Conservation (phyloP, 306 rosid species). For the Quercus ilex region DNA sequence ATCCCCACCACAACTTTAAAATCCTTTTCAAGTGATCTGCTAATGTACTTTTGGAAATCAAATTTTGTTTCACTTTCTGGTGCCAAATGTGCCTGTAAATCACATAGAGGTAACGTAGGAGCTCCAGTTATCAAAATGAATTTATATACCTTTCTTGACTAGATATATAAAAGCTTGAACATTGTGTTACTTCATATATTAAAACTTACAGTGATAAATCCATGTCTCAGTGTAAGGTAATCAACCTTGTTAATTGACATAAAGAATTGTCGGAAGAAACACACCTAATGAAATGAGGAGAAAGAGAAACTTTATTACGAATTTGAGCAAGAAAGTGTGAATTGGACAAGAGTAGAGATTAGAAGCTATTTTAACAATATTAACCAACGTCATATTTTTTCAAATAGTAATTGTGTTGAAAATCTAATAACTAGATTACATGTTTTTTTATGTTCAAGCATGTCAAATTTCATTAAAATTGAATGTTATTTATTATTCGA, state of each 20-base stretch:
- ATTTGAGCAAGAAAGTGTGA: too few relatives aligned
- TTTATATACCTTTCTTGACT: background rate
- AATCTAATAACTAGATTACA: too few relatives aligned
- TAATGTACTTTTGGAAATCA: conserved; percentile 75
- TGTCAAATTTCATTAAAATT: too few relatives aligned
- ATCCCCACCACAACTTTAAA: conserved; percentile 80
- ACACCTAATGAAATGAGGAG: conserved; percentile 39
- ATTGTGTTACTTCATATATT: background rate
- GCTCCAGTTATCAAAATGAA: background rate
- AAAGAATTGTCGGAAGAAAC: conserved; percentile 83
- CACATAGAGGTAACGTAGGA: background rate
- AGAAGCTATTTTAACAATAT: too few relatives aligned
- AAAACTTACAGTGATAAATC: conserved; percentile 67
- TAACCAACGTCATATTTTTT: too few relatives aligned
- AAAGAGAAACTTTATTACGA: background rate
- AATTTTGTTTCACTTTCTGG: conserved; percentile 57
- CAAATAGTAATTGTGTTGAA: too few relatives aligned
- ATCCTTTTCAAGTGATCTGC: conserved; percentile 79
- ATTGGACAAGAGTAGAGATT: too few relatives aligned
- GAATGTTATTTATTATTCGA: too few relatives aligned
- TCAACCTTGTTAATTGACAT: conserved; percentile 69
- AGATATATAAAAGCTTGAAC: background rate
- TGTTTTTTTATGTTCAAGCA: too few relatives aligned
- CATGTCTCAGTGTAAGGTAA: conserved; percentile 74
- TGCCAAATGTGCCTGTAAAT: conserved; percentile 76